Evolutionary conservation across 768 basidiomycete species (phyloP).

Genomic region (Saitozyma podzolica): DNA sequence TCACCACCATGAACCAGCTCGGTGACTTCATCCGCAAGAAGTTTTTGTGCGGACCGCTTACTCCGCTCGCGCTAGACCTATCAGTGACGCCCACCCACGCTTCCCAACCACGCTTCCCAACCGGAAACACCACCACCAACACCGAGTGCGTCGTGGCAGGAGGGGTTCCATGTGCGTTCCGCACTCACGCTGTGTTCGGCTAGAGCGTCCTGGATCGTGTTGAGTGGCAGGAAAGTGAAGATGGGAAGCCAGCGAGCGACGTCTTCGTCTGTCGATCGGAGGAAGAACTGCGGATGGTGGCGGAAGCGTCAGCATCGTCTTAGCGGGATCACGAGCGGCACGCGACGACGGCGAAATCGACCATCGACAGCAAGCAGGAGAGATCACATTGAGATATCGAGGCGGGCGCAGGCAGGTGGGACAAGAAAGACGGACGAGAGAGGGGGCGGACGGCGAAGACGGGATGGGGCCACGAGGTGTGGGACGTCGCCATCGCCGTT

Average conservation of each 20-base stretch:
- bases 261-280: conserved; percentile 75
- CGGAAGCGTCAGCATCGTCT: conserved; percentile 5
- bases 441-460: too few relatives aligned
- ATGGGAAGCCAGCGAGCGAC: conserved; percentile 75
- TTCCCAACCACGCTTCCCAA: too few relatives aligned
- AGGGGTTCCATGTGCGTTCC: conserved; percentile 54
- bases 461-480: too few relatives aligned
- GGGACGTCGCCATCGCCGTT: too few relatives aligned
- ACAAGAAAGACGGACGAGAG: too few relatives aligned
- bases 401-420: too few relatives aligned
- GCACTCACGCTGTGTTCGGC: conserved; percentile 56
- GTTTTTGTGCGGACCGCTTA: conserved; percentile 58
- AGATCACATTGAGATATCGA: too few relatives aligned
- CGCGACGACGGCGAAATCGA: too few relatives aligned
- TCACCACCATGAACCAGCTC: conserved; percentile 63
- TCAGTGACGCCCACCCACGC: too few relatives aligned
- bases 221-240: conserved; percentile 72
- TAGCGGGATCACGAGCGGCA: neutral
- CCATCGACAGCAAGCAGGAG: too few relatives aligned
- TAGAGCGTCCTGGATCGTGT: conserved; percentile 63
- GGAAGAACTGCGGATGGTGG: conserved; percentile 69
- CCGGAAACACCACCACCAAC: too few relatives aligned
- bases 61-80: conserved; percentile 52
- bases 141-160: neutral
- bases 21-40: conserved; percentile 64